phyloP scores from a whole-genome alignment of 2,329 filamentous ascomycete species.

The Fusarium redolens region DNA sequence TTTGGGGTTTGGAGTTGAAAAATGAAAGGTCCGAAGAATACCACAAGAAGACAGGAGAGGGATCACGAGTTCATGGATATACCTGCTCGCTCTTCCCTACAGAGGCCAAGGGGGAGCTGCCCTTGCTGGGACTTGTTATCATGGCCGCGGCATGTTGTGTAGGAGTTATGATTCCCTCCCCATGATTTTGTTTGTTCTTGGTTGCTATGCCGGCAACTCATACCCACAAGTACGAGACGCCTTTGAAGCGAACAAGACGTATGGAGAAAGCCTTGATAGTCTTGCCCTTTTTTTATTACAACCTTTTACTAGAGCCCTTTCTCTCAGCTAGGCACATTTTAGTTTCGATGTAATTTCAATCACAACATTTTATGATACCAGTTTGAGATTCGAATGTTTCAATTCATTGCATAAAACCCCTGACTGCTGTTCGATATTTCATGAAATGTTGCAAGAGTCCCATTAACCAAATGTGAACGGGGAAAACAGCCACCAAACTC shows the following conservation, averaged over 20 bases:
- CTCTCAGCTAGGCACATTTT: conserved; percentile 53
- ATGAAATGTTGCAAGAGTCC: conserved; percentile 5
- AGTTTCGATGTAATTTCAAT: conserved; percentile 61
- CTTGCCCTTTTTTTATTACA: conserved; percentile 52
- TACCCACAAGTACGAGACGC: conserved; percentile 36
- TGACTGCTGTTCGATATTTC: neutral
- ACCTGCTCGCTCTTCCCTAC: conserved; percentile 40
- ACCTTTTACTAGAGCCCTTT: conserved; percentile 49
- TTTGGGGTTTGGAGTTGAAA: conserved; percentile 53
- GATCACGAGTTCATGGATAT: conserved; percentile 47
- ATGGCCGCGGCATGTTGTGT: conserved; percentile 40
- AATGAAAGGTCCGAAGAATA: conserved; percentile 49
- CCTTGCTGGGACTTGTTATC: conserved; percentile 32
- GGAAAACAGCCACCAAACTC: conserved; percentile 35
- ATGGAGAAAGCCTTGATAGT: conserved; percentile 51
- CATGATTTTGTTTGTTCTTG: conserved; percentile 41
- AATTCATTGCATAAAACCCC: conserved; percentile 16
- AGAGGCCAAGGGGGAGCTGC: conserved; percentile 18
- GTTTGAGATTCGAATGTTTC: conserved; percentile 40
- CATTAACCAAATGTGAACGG: conserved; percentile 1
- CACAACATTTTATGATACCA: conserved; percentile 60
- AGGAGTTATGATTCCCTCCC: conserved; percentile 45
- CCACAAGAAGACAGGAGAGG: conserved; percentile 41
- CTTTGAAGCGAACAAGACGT: conserved; percentile 43
- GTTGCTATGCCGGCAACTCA: conserved; percentile 39